Conservation (phyloP, 805 yeast species). For the Pichia phayaonensis region DNA sequence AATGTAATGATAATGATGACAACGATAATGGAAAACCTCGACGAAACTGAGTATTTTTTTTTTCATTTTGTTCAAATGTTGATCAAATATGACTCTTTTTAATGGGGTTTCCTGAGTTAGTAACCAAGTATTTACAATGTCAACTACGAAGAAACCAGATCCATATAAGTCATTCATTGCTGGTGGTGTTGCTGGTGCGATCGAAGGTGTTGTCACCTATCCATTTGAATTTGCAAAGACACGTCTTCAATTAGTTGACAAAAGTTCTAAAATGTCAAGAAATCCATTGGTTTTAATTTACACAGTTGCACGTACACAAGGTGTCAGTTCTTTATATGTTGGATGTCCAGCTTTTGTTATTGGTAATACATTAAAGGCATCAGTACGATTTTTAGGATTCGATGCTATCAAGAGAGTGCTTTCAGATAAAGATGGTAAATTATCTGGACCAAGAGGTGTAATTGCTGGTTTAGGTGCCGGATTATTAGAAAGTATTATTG, state of each 20-base stretch:
- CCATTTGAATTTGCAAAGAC: conserved; percentile 98
- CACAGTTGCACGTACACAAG: conserved; percentile 70
- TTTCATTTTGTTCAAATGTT: not conserved
- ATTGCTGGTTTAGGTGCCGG: conserved; percentile 98
- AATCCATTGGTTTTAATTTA: conserved; percentile 80
- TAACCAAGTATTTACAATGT: not conserved
- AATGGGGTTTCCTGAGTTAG: not conserved
- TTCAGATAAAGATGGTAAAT: conserved; percentile 76
- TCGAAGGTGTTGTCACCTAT: conserved; percentile 86
- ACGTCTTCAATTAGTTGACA: conserved; percentile 73
- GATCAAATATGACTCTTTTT: not conserved
- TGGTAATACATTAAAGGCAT: conserved; percentile 94
- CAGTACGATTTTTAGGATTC: conserved; percentile 89
- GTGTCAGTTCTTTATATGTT: conserved; percentile 71
- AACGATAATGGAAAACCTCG: not conserved
- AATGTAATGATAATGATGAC: not conserved
- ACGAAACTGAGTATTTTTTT: not conserved
- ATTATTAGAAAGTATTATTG: conserved; percentile 79
- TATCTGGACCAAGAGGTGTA: conserved; percentile 87
- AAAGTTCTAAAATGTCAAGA: conserved; percentile 54
- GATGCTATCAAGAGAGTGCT: conserved; percentile 75
- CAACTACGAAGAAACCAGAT: conserved; percentile 37
- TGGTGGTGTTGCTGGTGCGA: conserved; percentile 95
- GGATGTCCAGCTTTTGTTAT: conserved; percentile 97
- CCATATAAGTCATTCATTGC: conserved; percentile 82